A percentile compares a stretch with the other conserved stretches of the same genome.
Conservation (phyloP, 179 eudicot species). For the Patellifolia procumbens region DNA sequence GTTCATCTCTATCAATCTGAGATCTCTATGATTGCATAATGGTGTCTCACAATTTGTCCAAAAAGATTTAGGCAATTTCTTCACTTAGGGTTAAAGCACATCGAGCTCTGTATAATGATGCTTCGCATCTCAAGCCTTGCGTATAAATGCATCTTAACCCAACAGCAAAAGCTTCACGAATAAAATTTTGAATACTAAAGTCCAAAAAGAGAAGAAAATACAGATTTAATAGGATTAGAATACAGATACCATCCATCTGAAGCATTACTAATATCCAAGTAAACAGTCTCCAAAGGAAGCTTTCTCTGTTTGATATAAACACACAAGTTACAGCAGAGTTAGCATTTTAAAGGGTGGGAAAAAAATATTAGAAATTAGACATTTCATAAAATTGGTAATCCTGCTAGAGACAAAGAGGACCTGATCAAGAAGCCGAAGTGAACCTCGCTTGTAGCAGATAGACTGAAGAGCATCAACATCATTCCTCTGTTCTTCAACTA, state of each 20-base stretch:
- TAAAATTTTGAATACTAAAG: background rate
- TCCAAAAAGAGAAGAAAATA: background rate
- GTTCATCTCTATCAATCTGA: no score
- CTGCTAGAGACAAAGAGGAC: conserved; percentile 26
- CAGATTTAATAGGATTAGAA: no score
- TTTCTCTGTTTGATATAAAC: conserved; percentile 55
- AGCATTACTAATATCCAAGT: conserved; percentile 65
- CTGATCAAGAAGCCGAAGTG: conserved; percentile 91
- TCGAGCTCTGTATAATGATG: background rate
- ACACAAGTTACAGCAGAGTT: background rate
- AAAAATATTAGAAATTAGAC: background rate
- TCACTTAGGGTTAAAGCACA: background rate
- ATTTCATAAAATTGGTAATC: background rate
- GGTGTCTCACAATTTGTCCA: background rate
- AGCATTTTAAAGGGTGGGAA: background rate
- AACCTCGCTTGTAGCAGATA: conserved; percentile 69
- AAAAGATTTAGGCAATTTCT: background rate
- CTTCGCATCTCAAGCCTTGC: background rate
- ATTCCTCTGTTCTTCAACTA: background rate
- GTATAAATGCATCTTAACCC: background rate
- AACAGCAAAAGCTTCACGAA: background rate
- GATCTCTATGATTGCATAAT: conserved; percentile 8
- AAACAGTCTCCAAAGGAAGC: conserved; percentile 83
- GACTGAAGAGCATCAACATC: conserved; percentile 43
- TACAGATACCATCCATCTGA: conserved; percentile 76